phyloP scores from a whole-genome alignment of 441 rosid species.

The Arabidopsis hybrid region DNA sequence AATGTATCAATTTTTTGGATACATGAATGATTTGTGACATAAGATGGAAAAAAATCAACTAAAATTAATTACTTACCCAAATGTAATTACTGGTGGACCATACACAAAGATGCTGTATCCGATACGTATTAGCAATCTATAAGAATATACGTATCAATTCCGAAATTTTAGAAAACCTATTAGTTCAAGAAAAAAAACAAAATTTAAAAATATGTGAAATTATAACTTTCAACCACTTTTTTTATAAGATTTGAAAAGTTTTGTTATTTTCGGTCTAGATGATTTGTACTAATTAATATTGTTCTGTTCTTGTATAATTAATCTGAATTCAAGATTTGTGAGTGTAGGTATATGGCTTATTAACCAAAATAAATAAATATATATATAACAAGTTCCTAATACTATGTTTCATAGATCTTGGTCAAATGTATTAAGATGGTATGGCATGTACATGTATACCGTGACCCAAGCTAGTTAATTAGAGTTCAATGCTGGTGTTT shows the following conservation, averaged over 20 bases:
- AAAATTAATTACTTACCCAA: conserved; percentile 4
- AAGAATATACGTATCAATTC: conserved; percentile 4
- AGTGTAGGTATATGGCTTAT: neutral
- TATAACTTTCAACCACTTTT: too few species aligned
- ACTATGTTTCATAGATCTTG: neutral
- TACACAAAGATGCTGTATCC: neutral
- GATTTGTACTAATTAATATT: neutral
- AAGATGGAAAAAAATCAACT: neutral
- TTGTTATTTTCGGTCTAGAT: too few species aligned
- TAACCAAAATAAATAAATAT: too few species aligned
- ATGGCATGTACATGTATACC: neutral
- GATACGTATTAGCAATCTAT: conserved; percentile 20
- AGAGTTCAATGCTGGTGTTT: neutral
- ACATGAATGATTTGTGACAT: conserved; percentile 26
- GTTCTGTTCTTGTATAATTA: neutral
- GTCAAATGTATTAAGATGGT: neutral
- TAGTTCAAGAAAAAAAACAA: neutral
- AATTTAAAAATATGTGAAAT: neutral
- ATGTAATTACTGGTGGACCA: conserved; percentile 10
- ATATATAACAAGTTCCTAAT: too few species aligned
- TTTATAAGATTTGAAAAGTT: too few species aligned
- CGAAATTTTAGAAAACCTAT: neutral
- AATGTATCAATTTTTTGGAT: conserved; percentile 26
- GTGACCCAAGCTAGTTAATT: neutral
- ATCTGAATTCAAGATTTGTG: neutral